These are phyloP conservation scores for Mycena maculata DNA, from an alignment of 768 basidiomycete genomes.

Conservation along the genomic window DNA sequence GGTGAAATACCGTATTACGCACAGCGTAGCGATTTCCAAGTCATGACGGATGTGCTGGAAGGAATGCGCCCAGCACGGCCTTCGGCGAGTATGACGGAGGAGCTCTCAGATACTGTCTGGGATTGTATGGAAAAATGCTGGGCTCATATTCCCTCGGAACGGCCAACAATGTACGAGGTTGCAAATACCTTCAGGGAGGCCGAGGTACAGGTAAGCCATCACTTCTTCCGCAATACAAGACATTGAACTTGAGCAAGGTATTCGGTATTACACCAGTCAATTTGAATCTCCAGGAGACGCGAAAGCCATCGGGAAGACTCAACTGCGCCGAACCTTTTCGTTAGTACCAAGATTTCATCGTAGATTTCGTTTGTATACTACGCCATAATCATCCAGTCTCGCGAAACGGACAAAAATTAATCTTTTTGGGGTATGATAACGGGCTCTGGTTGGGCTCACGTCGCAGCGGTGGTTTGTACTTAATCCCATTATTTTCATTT, in stretches of 20 bases:
- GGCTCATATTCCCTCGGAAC: background rate
- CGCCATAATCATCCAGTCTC: background rate
- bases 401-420: background rate
- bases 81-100: background rate
- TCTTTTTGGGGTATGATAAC: conserved; percentile 7
- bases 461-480: background rate
- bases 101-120: background rate
- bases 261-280: background rate
- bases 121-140: background rate
- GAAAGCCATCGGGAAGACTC: background rate
- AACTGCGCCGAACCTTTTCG: conserved; percentile 6
- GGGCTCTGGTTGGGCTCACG: conserved; percentile 9
- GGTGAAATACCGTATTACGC: background rate
- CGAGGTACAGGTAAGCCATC: background rate
- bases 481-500: no score
- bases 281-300: background rate
- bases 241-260: background rate
- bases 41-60: conserved; percentile 7
- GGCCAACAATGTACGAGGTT: conserved; percentile 4
- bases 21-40: background rate
- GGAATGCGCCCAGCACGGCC: background rate
- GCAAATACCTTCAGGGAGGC: background rate
- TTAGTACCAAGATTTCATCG: background rate
- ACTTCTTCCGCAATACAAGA: no score
- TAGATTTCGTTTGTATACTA: background rate